Percentiles rank a stretch among this genome's conserved stretches.
Evolutionary conservation across 805 yeast species (phyloP).

Genomic region (Ogataea dorogensis): DNA sequence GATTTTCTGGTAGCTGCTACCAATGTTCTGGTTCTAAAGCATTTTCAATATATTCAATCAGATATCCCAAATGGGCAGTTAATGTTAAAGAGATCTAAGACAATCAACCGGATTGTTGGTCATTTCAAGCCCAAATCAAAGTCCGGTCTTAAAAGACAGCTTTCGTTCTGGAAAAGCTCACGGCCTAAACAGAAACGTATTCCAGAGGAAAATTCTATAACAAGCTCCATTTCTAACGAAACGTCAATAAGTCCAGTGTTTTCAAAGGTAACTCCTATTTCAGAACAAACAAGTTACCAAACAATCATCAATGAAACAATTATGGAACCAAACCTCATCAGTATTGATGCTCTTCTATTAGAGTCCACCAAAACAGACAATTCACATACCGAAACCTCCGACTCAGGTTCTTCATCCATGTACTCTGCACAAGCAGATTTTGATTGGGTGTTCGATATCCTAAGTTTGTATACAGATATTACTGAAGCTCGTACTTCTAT

Average conservation of each 20-base stretch:
- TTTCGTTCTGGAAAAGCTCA: slow-evolving; percentile 2
- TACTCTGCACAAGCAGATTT: slow-evolving; percentile 1
- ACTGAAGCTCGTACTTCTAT: not conserved
- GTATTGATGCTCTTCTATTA: not conserved
- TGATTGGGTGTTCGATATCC: slow-evolving; percentile 6
- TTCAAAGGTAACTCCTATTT: not conserved
- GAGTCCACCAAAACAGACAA: too few species aligned
- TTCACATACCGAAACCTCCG: not conserved
- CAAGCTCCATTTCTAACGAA: not conserved
- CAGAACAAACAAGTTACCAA: slow-evolving; percentile 1
- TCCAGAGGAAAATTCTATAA: not conserved
- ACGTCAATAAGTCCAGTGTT: not conserved
- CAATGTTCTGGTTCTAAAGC: slow-evolving; percentile 5
- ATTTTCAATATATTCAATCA: not conserved
- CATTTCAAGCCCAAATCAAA: slow-evolving; percentile 1
- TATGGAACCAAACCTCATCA: not conserved
- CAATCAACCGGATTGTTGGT: slow-evolving; percentile 1
- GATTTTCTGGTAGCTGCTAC: too few species aligned
- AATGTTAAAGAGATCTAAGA: slow-evolving; percentile 2
- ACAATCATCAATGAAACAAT: not conserved
- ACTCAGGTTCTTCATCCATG: slow-evolving; percentile 3
- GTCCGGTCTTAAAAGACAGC: not conserved
- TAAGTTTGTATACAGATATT: slow-evolving; percentile 5
- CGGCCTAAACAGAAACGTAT: not conserved
- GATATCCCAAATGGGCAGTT: not conserved